phyloP scores from a whole-genome alignment of 495 filamentous ascomycete genomes.

The Amphirosellinia nigrospora region DNA sequence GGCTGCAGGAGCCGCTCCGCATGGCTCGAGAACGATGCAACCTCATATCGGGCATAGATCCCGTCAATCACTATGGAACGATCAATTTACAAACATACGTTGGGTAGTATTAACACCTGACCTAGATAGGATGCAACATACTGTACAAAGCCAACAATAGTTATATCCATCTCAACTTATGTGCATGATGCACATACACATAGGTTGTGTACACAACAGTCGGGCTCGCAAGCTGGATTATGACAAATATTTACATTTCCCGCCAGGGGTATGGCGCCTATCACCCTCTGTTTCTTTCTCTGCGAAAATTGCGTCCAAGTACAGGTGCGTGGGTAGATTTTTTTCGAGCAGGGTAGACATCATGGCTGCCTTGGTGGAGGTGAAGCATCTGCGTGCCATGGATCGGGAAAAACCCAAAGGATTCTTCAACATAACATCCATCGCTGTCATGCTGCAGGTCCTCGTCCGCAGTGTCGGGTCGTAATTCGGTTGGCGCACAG shows the following conservation, averaged over 20 bases:
- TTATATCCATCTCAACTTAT: not conserved
- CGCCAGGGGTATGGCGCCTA: slow-evolving; percentile 6
- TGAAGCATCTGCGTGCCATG: slow-evolving; percentile 2
- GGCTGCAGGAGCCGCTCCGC: slow-evolving; percentile 30
- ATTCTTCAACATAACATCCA: slow-evolving; percentile 12
- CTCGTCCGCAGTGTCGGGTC: slow-evolving; percentile 41
- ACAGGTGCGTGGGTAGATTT: not conserved
- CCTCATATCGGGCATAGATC: slow-evolving; percentile 20
- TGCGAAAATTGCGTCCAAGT: not conserved
- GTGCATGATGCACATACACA: slow-evolving; percentile 1
- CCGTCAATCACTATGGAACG: slow-evolving; percentile 7
- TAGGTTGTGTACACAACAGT: slow-evolving; percentile 4
- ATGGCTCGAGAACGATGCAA: slow-evolving; percentile 29
- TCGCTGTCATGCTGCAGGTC: slow-evolving; percentile 30
- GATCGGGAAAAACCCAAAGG: not conserved
- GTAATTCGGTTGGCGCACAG: slow-evolving; percentile 37
- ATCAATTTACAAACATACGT: slow-evolving; percentile 9
- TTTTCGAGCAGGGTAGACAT: not conserved
- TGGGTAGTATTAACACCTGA: slow-evolving; percentile 3
- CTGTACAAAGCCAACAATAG: slow-evolving; percentile 7
- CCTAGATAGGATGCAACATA: slow-evolving; percentile 3
- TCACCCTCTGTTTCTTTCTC: not conserved
- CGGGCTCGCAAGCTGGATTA: not conserved
- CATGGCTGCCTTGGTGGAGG: not conserved
- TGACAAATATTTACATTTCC: slow-evolving; percentile 15